A percentile compares a stretch with the other conserved stretches of the same genome.
Evolutionary conservation across 495 filamentous ascomycete species (phyloP).

Genomic region (Hypoxylon cercidicola): DNA sequence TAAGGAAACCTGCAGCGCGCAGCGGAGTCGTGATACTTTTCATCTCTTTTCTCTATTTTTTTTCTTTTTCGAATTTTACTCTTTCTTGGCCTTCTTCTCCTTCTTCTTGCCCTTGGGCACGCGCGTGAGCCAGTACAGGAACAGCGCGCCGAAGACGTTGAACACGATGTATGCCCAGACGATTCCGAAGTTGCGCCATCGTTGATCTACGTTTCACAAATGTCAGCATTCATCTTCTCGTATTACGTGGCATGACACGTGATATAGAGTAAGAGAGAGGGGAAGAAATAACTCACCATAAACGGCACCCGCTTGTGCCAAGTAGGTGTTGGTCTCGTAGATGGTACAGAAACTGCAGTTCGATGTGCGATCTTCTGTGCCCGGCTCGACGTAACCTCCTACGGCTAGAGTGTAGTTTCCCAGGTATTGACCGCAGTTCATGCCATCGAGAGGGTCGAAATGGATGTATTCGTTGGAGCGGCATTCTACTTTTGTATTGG

Average conservation of each 20-base stretch:
- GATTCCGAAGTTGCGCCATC: slow-evolving; percentile 79
- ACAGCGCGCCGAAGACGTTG: slow-evolving; percentile 76
- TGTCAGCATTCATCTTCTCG: not conserved
- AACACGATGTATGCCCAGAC: slow-evolving; percentile 77
- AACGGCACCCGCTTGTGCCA: slow-evolving; percentile 58
- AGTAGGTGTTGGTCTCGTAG: slow-evolving; percentile 69
- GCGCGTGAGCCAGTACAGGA: slow-evolving; percentile 81
- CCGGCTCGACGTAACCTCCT: slow-evolving; percentile 66
- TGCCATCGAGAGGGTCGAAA: slow-evolving; percentile 62
- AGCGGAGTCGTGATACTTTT: not conserved
- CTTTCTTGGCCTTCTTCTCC: slow-evolving; percentile 53
- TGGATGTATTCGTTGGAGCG: slow-evolving; percentile 67
- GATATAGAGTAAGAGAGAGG: not conserved
- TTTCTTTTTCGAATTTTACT: slow-evolving; percentile 23
- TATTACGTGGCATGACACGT: not conserved
- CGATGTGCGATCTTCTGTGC: slow-evolving; percentile 50
- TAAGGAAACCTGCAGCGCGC: not conserved
- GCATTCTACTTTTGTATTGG: slow-evolving; percentile 69
- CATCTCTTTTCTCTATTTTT: slow-evolving; percentile 1
- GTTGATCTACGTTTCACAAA: slow-evolving; percentile 46
- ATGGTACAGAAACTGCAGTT: slow-evolving; percentile 73
- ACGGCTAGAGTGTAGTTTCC: slow-evolving; percentile 37
- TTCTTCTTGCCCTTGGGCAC: slow-evolving; percentile 73
- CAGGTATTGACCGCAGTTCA: slow-evolving; percentile 70
- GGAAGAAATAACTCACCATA: slow-evolving; percentile 52